Evolutionary conservation across 2,329 filamentous ascomycete genomes (phyloP).

Genomic region (Aureobasidium uvarum): DNA sequence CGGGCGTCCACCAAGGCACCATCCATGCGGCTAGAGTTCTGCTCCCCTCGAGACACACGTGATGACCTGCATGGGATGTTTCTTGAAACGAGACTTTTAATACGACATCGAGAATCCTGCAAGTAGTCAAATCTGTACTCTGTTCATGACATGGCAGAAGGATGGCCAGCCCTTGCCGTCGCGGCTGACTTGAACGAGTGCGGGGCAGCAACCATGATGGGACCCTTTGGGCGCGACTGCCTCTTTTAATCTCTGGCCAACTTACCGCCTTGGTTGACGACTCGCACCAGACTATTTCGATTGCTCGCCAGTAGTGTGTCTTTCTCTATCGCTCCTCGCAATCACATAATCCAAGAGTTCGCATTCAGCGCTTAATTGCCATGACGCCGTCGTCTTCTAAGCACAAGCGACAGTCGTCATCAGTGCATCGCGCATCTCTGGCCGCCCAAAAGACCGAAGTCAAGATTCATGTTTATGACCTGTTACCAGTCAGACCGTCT

Average conservation of each 20-base stretch:
- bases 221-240: slow-evolving; percentile 5
- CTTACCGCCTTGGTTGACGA: slow-evolving; percentile 8
- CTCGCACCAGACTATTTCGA: not conserved
- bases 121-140: not conserved
- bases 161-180: slow-evolving; percentile 4
- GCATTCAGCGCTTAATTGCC: not conserved
- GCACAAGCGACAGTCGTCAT: slow-evolving; percentile 25
- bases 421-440: slow-evolving; percentile 14
- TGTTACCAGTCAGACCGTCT: slow-evolving; percentile 37
- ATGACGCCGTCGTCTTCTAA: slow-evolving; percentile 13
- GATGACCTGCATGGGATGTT: not conserved
- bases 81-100: not conserved
- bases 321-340: not conserved
- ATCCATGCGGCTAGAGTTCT: not conserved
- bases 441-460: slow-evolving; percentile 36
- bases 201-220: slow-evolving; percentile 19
- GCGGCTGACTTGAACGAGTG: slow-evolving; percentile 4
- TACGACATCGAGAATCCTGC: not conserved
- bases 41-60: slow-evolving; percentile 7
- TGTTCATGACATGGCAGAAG: not conserved
- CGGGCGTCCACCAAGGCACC: not conserved
- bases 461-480: slow-evolving; percentile 42
- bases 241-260: not conserved
- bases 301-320: not conserved
- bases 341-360: not conserved